Evolutionary conservation across 257 asterid genomes (phyloP).

Genomic region (Schizonepeta tenuifolia): DNA sequence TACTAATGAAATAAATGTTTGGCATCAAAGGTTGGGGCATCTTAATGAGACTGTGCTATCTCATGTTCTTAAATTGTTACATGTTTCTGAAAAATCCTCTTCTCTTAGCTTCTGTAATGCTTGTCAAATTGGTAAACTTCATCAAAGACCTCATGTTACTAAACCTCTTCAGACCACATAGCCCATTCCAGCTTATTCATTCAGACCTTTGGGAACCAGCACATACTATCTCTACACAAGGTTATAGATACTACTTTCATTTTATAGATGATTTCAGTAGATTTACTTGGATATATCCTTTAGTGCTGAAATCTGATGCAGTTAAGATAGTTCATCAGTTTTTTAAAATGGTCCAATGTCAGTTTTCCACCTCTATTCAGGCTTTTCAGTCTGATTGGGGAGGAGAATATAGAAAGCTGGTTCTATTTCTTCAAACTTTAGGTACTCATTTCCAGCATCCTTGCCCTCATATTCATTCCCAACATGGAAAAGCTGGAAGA

Average conservation of each 20-base stretch:
- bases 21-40: neutral
- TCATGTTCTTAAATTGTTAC: no score
- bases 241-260: neutral
- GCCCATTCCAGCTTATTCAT: neutral
- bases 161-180: neutral
- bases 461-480: no score
- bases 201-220: neutral
- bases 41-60: fast-evolving
- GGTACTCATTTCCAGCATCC: no score
- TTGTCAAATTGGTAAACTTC: neutral
- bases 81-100: fast-evolving
- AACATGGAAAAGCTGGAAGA: no score
- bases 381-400: no score
- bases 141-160: neutral
- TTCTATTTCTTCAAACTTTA: no score
- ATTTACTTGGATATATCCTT: neutral
- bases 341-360: neutral
- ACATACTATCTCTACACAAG: fast-evolving
- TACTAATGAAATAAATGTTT: no score
- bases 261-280: neutral
- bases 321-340: neutral
- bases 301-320: neutral
- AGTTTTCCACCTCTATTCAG: no score
- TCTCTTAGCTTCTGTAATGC: neutral
- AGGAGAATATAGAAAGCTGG: no score